These are phyloP conservation scores for Cutaneotrichosporon spelunceum DNA, from an alignment of 1,284 basidiomycete species.

Conservation along the genomic window DNA sequence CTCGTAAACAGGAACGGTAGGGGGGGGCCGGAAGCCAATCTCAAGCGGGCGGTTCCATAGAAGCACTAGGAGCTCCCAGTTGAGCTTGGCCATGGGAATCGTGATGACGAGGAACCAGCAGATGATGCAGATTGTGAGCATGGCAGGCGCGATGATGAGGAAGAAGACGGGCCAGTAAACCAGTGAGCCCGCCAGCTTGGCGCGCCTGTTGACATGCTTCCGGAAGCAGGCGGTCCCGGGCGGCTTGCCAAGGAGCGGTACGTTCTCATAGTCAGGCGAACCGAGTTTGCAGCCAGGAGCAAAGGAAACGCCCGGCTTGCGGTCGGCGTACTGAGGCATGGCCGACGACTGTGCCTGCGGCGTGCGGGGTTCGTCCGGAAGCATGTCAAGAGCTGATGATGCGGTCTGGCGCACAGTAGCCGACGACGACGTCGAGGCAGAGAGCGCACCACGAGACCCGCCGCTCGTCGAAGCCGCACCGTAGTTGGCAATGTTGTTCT, in stretches of 20 bases:
- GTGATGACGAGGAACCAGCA: conserved; percentile 94
- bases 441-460: conserved; percentile 4
- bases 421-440: conserved; percentile 22
- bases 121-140: conserved; percentile 77
- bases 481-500: conserved; percentile 4
- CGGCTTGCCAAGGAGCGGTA: conserved; percentile 33
- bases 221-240: conserved; percentile 25
- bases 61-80: conserved; percentile 86
- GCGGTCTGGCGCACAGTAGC: conserved; percentile 24
- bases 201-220: conserved; percentile 39
- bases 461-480: not conserved
- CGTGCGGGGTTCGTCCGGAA: conserved; percentile 13
- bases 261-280: conserved; percentile 26
- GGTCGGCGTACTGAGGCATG: not conserved
- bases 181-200: conserved; percentile 55
- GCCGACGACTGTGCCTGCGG: conserved; percentile 11
- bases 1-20: conserved; percentile 41
- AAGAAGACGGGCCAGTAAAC: conserved; percentile 76
- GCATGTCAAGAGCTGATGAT: conserved; percentile 2
- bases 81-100: conserved; percentile 96
- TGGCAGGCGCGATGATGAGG: conserved; percentile 77
- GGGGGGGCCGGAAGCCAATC: conserved; percentile 75
- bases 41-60: conserved; percentile 75
- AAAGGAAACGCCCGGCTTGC: conserved; percentile 39
- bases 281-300: conserved; percentile 28